A percentile compares a stretch with the other conserved stretches of the same genome.
Conservation (phyloP, 345 rosid species). For the Rubroshorea leprosula region DNA sequence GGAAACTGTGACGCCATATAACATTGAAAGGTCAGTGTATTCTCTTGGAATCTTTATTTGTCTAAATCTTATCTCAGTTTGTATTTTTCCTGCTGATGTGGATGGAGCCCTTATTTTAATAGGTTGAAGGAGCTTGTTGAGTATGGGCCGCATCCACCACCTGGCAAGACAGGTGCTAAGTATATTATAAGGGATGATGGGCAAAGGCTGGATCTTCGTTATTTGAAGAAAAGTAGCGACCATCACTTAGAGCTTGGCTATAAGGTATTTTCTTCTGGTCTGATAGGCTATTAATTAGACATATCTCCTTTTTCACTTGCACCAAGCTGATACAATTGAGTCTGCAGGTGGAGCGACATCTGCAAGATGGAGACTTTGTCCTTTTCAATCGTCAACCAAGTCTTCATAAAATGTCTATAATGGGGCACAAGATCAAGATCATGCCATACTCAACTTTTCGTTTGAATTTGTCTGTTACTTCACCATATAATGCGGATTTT, state of each 20-base stretch:
- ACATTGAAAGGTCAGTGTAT: constrained; percentile 70
- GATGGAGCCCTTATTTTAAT: constrained; percentile 4
- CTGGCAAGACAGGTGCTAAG: constrained; percentile 95
- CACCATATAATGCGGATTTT: constrained; percentile 99
- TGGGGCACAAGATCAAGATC: constrained; percentile 95
- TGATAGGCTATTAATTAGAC: background rate
- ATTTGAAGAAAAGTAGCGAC: constrained; percentile 97
- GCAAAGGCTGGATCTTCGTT: constrained; percentile 95
- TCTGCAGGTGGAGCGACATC: constrained; percentile 72
- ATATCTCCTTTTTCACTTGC: background rate
- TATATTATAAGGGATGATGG: constrained; percentile 98
- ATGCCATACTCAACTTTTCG: constrained; percentile 99
- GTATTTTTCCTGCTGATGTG: background rate
- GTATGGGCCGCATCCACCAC: constrained; percentile 96
- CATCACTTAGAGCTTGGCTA: constrained; percentile 98
- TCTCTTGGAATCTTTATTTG: background rate
- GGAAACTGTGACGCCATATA: constrained; percentile 93
- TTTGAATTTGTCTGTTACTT: constrained; percentile 84
- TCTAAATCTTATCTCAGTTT: background rate
- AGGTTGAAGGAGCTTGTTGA: constrained; percentile 96
- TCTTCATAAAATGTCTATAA: constrained; percentile 96
- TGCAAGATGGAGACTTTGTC: constrained; percentile 87
- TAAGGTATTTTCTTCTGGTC: constrained; percentile 38
- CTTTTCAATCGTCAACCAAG: constrained; percentile 97
- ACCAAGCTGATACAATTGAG: constrained; percentile 7